Base-by-base conservation (phyloP, 805 yeast species). In the Sungouiella thailandica region DNA sequence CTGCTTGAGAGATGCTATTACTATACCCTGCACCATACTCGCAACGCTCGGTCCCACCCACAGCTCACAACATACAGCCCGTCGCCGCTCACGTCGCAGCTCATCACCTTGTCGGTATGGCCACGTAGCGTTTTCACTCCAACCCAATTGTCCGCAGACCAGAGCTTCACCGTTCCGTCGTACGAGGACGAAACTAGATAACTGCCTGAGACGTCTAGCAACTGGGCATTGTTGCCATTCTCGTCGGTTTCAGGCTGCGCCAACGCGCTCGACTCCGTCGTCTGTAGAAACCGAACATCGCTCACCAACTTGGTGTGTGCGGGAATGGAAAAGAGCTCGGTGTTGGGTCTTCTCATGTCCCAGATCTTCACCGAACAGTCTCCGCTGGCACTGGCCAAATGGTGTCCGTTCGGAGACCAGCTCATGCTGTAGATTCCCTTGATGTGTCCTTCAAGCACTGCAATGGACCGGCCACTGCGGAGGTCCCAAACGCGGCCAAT, bases 11-110 rank as follows among this genome's bases (percentile, higher is more conserved):
- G 19, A 6, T 17, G 13, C 25, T 29, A 20, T 22, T 13, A 22
- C 11, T 3, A n/a, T 18, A 33, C 18, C 30, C 17, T 13, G 22
- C 25, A 34, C 87, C 87, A 83, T 27, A 83, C 34, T 50, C 83
- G 83, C 3, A 87, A 68, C 5, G 84, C 68, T 35, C 93, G 69
- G 53, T 88, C 96, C 95, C 95, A 88, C 14, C 95, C 89, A 31
- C 85, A 72, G 29, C 82, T 73, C 1, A 75, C 70, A 1, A 88
- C 57, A 22, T 39, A 49, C 6, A 59, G 46, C 6, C 70, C 71
- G 35, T 68, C 62, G 1, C 43, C 35, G 8, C 68, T 52, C 1
- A 81, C 47, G 50, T 83, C 95, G 30, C 83, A 71, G 36, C 80
- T 62, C 80, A 88, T 76, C 3, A 86, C 76, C 47, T 82, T 80